Conservation (phyloP, 768 basidiomycete species). For the Steccherinum ochraceum region DNA sequence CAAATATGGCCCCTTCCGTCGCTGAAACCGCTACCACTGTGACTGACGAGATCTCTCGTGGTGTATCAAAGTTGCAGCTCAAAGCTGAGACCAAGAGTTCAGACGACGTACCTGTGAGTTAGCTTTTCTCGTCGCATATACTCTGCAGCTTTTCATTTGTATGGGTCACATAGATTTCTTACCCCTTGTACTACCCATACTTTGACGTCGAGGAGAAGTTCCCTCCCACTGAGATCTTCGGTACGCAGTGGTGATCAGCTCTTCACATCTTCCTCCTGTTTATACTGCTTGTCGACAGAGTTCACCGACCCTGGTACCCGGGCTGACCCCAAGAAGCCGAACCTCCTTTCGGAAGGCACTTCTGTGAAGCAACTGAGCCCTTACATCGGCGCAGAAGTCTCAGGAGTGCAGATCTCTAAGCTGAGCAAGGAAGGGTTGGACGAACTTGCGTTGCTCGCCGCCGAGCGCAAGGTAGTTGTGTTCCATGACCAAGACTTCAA, state of each 20-base stretch:
- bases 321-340: conserved; percentile 45
- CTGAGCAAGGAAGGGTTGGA: conserved; percentile 43
- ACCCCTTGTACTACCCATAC: conserved; percentile 44
- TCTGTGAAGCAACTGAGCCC: conserved; percentile 37
- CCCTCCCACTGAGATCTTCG: conserved; percentile 40
- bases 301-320: conserved; percentile 37
- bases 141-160: no score
- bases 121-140: not conserved
- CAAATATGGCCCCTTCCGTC: not conserved
- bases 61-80: not conserved
- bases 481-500: conserved; percentile 62
- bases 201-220: conserved; percentile 44
- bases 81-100: not conserved
- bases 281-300: no score
- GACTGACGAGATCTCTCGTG: not conserved
- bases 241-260: conserved; percentile 20
- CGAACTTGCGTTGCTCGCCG: conserved; percentile 30
- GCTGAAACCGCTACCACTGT: not conserved
- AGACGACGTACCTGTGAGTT: conserved; percentile 1
- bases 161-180: conserved; percentile 25
- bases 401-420: conserved; percentile 47
- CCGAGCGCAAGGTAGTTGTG: conserved; percentile 46
- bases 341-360: conserved; percentile 37
- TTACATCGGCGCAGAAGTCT: conserved; percentile 45
- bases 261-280: not conserved